These are phyloP conservation scores for Mollisiaceae sp. DNA, from an alignment of 2,329 filamentous ascomycete genomes.

Conservation along the genomic window DNA sequence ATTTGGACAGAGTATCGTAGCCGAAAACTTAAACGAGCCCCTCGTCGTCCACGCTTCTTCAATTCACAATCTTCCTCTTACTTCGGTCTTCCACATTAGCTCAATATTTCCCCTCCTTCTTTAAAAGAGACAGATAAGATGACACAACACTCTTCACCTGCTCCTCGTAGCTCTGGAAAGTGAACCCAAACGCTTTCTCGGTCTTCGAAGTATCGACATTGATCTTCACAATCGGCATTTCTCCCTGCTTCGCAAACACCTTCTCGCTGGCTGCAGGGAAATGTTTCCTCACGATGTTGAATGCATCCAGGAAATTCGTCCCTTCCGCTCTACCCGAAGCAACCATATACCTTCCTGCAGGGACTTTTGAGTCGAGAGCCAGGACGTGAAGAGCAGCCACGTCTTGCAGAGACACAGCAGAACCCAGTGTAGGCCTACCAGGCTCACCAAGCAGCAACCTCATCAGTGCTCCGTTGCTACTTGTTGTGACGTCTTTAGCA, in stretches of 20 bases:
- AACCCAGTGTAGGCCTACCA: background rate
- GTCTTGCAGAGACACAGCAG: background rate
- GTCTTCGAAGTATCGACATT: constrained; percentile 1
- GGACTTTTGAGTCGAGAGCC: background rate
- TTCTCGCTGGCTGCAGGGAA: background rate
- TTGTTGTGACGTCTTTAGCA: background rate
- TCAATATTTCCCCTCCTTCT: background rate
- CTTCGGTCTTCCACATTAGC: too few relatives aligned
- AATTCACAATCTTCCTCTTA: background rate
- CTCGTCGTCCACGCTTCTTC: background rate
- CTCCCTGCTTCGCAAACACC: background rate
- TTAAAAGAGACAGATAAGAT: background rate
- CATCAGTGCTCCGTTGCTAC: background rate
- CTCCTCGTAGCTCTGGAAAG: background rate
- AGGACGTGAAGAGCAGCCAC: constrained; percentile 1
- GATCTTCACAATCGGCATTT: background rate
- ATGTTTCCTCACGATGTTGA: background rate
- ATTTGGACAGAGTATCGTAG: background rate
- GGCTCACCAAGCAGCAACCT: background rate
- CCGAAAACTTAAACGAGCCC: background rate
- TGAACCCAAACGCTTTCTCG: background rate
- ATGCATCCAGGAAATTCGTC: background rate
- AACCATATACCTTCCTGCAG: background rate
- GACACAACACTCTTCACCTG: constrained; percentile 5
- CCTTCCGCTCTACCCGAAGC: constrained; percentile 1